Percentiles rank a stretch among this genome's conserved stretches.
Evolutionary conservation across 208 protist species (phyloP).

Genomic region (Naegleria gruberi): DNA sequence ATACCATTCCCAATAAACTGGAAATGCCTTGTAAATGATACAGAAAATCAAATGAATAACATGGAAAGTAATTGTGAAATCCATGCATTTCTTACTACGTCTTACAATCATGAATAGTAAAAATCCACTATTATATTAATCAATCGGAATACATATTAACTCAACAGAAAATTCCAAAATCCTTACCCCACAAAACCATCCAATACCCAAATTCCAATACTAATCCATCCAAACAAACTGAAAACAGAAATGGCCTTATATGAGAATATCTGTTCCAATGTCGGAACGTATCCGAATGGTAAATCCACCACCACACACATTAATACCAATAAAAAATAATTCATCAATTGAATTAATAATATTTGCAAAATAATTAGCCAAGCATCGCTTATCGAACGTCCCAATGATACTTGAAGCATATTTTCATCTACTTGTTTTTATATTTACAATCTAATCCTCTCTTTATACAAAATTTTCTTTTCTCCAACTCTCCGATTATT

Average conservation of each 20-base stretch:
- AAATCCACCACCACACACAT: background rate
- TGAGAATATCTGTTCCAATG: background rate
- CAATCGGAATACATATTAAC: no score
- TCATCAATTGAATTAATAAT: background rate
- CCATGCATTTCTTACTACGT: background rate
- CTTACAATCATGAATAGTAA: background rate
- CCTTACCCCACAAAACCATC: background rate
- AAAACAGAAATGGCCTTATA: background rate
- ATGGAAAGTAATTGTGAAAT: constrained; percentile 4
- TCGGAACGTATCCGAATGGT: background rate
- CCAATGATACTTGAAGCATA: background rate
- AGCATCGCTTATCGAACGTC: background rate
- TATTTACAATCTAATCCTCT: no score
- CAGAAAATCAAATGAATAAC: background rate
- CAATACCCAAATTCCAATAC: background rate
- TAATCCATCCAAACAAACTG: background rate
- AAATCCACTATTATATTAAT: background rate
- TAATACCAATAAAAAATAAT: background rate
- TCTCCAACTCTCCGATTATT: no score
- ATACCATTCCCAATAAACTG: constrained; percentile 18
- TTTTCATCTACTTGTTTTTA: no score
- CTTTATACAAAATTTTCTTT: no score
- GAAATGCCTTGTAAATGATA: constrained; percentile 14
- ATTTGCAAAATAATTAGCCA: background rate
- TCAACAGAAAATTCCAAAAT: no score